Evolutionary conservation across 108 stramenopile species (phyloP), one percentile per base, ranked within the genome.

Genomic region (Bacterosira constricta): DNA sequence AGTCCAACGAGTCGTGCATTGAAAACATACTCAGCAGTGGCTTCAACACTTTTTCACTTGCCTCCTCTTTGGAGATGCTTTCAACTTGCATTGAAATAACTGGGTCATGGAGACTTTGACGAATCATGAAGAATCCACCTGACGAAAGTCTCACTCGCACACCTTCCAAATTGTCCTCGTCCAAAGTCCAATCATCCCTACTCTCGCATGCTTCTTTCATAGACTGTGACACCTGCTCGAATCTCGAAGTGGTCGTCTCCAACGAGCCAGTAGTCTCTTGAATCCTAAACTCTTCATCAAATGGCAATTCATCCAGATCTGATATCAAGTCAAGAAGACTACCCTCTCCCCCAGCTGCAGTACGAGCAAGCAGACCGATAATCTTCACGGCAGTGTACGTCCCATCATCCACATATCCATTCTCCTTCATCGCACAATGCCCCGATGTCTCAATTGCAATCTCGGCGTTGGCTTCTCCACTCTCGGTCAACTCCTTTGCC

Each of bases 381-480:
- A 90, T 80, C 66, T 91, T 91, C 23, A 90, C 82, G 27, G 94
- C 94, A 3, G 90, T 91, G 69, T 90, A 95, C 2, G 91, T 92
- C 36, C 94, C 94, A 83, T 95, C 94, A 72, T 95, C 94, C 53
- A 90, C 56, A 49, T 83, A 95, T 12, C 68, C 82, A 47, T 95
- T 95, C 61, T 90, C 91, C 38, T 77, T 78, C 78, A 91, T 84
- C 20, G 94, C 85, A 30, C 84, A 81, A 78, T 95, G 94, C 13
- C 94, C 94, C 17, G 85, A 86, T 15, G 94, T 95, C 82, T 95
- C 94, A 54, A 95, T 95, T 4, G 94, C 94, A 17, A 92, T 56
- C 63, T 89, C 84, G 17, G 86, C 88, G 63, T 83, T 88, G 12
- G 75, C 80, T 34, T 36, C 52, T n/a, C 85, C 86, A 34, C 80